Evolutionary conservation across 2,329 filamentous ascomycete genomes (phyloP).

Genomic region (Ceratocystis eucalypticola): DNA sequence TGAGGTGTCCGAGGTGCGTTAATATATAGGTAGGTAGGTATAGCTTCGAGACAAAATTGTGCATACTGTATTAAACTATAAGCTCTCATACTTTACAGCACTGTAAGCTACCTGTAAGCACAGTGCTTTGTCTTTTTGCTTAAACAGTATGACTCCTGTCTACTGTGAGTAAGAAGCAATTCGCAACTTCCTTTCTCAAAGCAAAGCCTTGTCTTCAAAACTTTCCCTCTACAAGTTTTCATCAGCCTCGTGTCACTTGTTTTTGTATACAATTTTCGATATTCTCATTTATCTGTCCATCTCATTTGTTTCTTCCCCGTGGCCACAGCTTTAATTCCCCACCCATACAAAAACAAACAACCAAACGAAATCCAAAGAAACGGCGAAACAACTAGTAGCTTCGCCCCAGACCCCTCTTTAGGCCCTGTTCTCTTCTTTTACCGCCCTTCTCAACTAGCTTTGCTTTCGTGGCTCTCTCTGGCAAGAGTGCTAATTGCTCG

Average conservation of each 20-base stretch:
- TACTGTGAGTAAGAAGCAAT: not conserved
- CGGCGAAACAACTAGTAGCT: not conserved
- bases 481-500: too few relatives aligned
- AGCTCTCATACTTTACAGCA: not conserved
- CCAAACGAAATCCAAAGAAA: not conserved
- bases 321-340: not conserved
- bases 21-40: not conserved
- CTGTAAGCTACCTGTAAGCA: not conserved
- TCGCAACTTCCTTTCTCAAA: not conserved
- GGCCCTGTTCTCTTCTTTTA: too few relatives aligned
- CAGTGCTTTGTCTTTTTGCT: not conserved
- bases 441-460: too few relatives aligned
- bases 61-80: not conserved
- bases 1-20: too few relatives aligned
- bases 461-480: too few relatives aligned
- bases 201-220: not conserved
- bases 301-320: not conserved
- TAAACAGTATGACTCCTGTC: not conserved
- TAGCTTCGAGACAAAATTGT: not conserved
- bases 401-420: constrained; percentile 4
- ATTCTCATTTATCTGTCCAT: not conserved
- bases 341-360: not conserved
- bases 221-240: not conserved
- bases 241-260: not conserved
- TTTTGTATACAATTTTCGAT: not conserved